Base-by-base conservation (phyloP, 257 asterid genomes). In the Scutellaria barbata region DNA sequence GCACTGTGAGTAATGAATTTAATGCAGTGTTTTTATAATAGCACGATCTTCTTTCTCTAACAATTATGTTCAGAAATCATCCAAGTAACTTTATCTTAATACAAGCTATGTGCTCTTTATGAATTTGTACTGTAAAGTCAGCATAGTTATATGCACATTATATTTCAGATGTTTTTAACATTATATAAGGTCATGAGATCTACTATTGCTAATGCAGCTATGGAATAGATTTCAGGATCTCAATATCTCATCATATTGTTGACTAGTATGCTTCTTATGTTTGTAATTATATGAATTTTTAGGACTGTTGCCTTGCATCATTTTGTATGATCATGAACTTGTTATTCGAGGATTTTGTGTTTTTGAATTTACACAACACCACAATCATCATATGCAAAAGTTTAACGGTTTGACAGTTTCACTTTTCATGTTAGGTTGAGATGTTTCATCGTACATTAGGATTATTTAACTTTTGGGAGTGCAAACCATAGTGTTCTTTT, bases 1-100 rank as follows among this genome's bases (percentile, higher is more conserved):
- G 90, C 88, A 85, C 92, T 60, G 99, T 95, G 80, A 83, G 96
- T 85, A 63, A 71, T 72, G 37, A 52, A 58, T 61, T 72, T 73
- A 53, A n/a, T 68, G 45, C 60, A 48, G 7, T 65, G 3, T 33
- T 68, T 41, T 17, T 53, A n/a, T 56, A 10, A 10, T 64, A 18
- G 60, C 48, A 42, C 47, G 60, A 39, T 25, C 40, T 25, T 62
- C 33, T 54, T 39, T 39, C 53, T 51, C 33, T 12, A 40, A 13
- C 5, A 33, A 8, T 64, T 63, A 7, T 59, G 45, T 43, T 63
- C 43, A 55, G 58, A 62, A 74, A 20, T 63, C 40, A 50, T 14
- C 47, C 14, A 10, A 37, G 51, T 52, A 30, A 14, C 45, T 60
- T 46, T n/a, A 55, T 66, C 61, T 60, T n/a, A 37, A 22, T 51